phyloP scores from a whole-genome alignment of 345 rosid species.

The Syzygium oleosum region DNA sequence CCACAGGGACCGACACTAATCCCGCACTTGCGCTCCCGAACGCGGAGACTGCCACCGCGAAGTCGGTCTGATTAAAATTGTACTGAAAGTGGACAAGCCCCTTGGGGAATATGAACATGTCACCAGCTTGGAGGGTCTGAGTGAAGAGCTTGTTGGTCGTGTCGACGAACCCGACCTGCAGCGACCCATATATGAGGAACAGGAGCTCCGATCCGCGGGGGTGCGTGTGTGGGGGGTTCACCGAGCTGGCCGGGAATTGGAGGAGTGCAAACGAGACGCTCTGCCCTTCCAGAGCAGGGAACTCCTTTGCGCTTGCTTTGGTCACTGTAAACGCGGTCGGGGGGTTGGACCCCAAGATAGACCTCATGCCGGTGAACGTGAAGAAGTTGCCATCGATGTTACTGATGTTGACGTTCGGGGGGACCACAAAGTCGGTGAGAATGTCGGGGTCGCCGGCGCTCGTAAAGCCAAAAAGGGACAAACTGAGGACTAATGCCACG shows the following conservation, averaged over 20 bases:
- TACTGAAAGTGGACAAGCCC: conserved; percentile 16
- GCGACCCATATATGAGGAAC: conserved; percentile 1
- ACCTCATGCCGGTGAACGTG: conserved; percentile 6
- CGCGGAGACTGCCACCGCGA: conserved; percentile 5
- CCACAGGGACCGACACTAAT: conserved; percentile 5
- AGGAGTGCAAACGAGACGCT: conserved; percentile 9
- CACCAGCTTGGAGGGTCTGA: conserved; percentile 9
- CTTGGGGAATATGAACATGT: conserved; percentile 18
- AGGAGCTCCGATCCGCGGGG: conserved; percentile 18
- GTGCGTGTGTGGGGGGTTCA: conserved; percentile 20
- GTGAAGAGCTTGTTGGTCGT: conserved; percentile 12
- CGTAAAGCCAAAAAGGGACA: background rate
- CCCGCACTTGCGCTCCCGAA: conserved; percentile 20
- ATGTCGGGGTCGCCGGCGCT: conserved; percentile 11
- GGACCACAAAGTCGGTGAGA: conserved; percentile 10
- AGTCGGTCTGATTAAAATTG: background rate
- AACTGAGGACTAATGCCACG: background rate
- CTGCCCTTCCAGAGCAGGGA: conserved; percentile 21
- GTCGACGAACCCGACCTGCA: conserved; percentile 19
- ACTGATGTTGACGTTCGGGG: background rate
- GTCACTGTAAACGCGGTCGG: conserved; percentile 4
- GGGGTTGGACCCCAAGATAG: background rate
- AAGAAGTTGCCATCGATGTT: conserved; percentile 5
- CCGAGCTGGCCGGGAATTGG: conserved; percentile 4
- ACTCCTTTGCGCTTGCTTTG: conserved; percentile 5